A percentile compares a stretch with the other conserved stretches of the same genome.
phyloP scores from a whole-genome alignment of 2,329 filamentous ascomycete genomes.

The Tolypocladium paradoxum region DNA sequence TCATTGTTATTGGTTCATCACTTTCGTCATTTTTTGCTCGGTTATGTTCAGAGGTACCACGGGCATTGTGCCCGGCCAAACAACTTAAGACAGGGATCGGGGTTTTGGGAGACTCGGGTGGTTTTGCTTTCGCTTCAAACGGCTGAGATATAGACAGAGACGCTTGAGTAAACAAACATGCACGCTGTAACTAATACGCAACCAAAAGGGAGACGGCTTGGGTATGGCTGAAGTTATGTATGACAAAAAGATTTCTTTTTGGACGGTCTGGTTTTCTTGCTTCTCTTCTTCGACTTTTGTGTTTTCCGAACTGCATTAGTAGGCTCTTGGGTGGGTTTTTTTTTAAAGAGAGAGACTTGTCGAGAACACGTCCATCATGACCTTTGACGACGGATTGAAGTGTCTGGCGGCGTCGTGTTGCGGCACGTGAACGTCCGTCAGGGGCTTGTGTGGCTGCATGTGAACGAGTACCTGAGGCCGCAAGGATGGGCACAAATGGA shows the following conservation, averaged over 20 bases:
- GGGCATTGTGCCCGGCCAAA: background rate
- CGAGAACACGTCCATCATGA: background rate
- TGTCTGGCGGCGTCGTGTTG: background rate
- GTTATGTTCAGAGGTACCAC: background rate
- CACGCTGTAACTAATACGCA: constrained; percentile 26
- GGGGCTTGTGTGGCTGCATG: background rate
- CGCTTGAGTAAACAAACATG: constrained; percentile 13
- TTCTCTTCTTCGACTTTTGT: constrained; percentile 6
- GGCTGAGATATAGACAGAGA: constrained; percentile 26
- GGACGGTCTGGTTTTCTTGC: constrained; percentile 12
- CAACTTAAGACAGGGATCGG: constrained; percentile 1
- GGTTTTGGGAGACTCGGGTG: constrained; percentile 6
- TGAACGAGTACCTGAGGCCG: background rate
- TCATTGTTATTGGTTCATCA: constrained; percentile 1
- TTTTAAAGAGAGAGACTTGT: background rate
- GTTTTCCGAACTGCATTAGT: constrained; percentile 3
- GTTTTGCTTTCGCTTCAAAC: constrained; percentile 17
- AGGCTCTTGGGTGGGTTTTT: background rate
- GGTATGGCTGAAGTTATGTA: constrained; percentile 22
- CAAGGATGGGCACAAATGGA: background rate
- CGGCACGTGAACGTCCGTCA: background rate
- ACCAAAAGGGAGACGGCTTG: constrained; percentile 21
- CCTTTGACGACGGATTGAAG: background rate
- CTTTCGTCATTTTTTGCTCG: background rate
- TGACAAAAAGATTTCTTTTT: constrained; percentile 20